Conservation (phyloP, 495 filamentous ascomycete genomes). For the Penicillium flavigenum region DNA sequence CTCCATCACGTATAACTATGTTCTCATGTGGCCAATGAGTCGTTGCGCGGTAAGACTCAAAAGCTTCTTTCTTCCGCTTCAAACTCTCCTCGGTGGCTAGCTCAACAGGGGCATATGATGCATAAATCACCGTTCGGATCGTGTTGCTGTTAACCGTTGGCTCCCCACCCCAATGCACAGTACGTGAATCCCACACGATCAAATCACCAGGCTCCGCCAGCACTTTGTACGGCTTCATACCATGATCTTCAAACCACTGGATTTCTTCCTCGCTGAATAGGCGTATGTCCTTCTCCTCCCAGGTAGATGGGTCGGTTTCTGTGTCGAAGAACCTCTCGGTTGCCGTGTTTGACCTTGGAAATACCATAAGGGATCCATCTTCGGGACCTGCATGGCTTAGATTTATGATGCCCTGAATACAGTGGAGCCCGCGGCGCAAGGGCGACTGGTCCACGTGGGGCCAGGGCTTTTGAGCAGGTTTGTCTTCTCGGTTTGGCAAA, state of each 20-base stretch:
- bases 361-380: slow-evolving; percentile 28
- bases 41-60: slow-evolving; percentile 36
- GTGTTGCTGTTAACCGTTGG: slow-evolving; percentile 24
- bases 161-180: slow-evolving; percentile 37
- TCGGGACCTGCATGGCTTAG: slow-evolving; percentile 33
- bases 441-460: slow-evolving; percentile 31
- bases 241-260: slow-evolving; percentile 34
- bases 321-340: slow-evolving; percentile 40
- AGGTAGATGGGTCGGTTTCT: slow-evolving; percentile 27
- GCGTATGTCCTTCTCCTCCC: slow-evolving; percentile 32
- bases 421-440: slow-evolving; percentile 33
- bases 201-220: slow-evolving; percentile 43
- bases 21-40: slow-evolving; percentile 48
- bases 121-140: slow-evolving; percentile 39
- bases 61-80: slow-evolving; percentile 35
- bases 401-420: slow-evolving; percentile 47
- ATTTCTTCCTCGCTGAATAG: slow-evolving; percentile 33
- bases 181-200: slow-evolving; percentile 46
- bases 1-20: slow-evolving; percentile 22
- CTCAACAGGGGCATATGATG: slow-evolving; percentile 38
- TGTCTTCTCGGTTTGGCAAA: slow-evolving; percentile 13
- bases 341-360: slow-evolving; percentile 29
- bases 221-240: slow-evolving; percentile 36
- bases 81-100: slow-evolving; percentile 33
- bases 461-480: slow-evolving; percentile 20